Evolutionary conservation across 306 rosid genomes (phyloP), one percentile per base, ranked within the genome.

Genomic region (Cercis canadensis): DNA sequence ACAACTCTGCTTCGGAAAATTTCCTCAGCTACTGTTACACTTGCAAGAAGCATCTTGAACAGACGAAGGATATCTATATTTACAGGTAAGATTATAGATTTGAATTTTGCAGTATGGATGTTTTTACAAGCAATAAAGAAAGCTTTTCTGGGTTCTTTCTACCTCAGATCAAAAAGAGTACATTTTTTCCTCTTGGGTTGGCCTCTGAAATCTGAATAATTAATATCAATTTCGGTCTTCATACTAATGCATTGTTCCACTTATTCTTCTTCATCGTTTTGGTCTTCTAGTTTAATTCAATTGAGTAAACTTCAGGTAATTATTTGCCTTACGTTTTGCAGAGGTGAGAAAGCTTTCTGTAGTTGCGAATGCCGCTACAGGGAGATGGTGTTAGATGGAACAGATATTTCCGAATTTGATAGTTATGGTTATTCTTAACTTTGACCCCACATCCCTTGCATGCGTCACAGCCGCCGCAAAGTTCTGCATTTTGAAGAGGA

Each of bases 301-400:
- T 49, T 47, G 11, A 17, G 0, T 18, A 53, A 31, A 41, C 45
- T 37, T 18, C 45, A 10, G 31, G 46, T 17, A 39, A 64, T 24
- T 46, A 61, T 58, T 11, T 47, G 29, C 11, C 24, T 37, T 50
- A 12, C 54, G 57, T 62, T 49, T 50, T 84, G 80, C 81, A 95
- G 99, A 73, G 99, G 99, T 14, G 99, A 91, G 62, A 91, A 74
- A 80, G 96, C 96, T 8, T 95, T 91, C 67, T 95, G 99, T 80
- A 89, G 97, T 71, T 62, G 46, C 1, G 91, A 89, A 76, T 95
- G 99, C 77, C 88, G 99, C 11, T 45, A 80, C 84, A 70, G 82
- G 74, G 99, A 95, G 84, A 95, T 95, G 86, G 53, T 86, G 29
- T 78, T 86, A 47, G 97, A 91, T 56, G 97, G 54, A 46, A 72